Evolutionary conservation across 83 land plant genomes (phyloP).

Genomic region (Picea abies): DNA sequence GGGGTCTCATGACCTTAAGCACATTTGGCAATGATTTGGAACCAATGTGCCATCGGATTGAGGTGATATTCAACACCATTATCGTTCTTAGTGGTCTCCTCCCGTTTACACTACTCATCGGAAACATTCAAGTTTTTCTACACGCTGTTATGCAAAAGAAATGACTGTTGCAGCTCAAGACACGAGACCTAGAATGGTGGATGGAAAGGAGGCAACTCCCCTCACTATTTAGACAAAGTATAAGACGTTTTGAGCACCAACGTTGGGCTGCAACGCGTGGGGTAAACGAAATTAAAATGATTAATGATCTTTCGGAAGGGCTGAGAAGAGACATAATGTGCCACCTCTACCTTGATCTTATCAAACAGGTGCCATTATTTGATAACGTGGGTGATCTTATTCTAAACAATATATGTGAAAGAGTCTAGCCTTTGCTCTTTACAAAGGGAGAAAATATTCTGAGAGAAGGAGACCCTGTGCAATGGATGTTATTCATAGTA

Average conservation of each 20-base stretch:
- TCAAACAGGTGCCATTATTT: conserved; percentile 91
- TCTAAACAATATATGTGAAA: conserved; percentile 91
- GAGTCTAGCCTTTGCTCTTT: conserved; percentile 75
- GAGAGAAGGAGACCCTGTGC: conserved; percentile 94
- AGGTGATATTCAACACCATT: conserved; percentile 68
- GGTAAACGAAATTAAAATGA: conserved; percentile 10
- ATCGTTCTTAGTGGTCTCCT: conserved; percentile 80
- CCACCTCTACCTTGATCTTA: conserved; percentile 77
- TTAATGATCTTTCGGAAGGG: conserved; percentile 82
- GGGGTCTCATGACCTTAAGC: conserved; percentile 95
- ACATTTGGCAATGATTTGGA: conserved; percentile 90
- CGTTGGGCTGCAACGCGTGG: conserved; percentile 82
- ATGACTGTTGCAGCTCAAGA: conserved; percentile 72
- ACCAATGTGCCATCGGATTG: conserved; percentile 84
- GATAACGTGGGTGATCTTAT: conserved; percentile 84
- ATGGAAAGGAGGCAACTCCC: conserved; percentile 92
- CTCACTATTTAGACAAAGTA: conserved; percentile 66
- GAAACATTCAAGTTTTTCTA: conserved; percentile 80
- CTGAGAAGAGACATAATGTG: conserved; percentile 86
- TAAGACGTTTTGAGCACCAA: conserved; percentile 83
- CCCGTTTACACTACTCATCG: conserved; percentile 86
- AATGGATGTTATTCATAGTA: conserved; percentile 80
- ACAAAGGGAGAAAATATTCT: conserved; percentile 90
- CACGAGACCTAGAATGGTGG: conserved; percentile 94
- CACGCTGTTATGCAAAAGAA: conserved; percentile 79